Evolutionary conservation across 164 flowering plant genomes (phyloP).

Genomic region (Umbellularia californica): DNA sequence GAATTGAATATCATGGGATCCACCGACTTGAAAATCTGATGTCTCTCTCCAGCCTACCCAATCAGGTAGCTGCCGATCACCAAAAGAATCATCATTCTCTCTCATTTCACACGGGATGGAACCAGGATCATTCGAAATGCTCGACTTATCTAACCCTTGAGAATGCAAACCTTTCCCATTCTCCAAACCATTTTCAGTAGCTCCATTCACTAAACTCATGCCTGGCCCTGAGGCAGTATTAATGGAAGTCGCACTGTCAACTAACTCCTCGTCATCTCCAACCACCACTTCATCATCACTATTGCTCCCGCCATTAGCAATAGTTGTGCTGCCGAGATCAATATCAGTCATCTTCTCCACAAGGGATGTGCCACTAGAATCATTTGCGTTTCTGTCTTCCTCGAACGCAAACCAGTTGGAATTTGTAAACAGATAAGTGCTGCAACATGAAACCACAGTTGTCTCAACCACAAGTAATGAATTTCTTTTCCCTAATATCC

Average conservation of each 20-base stretch:
- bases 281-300: conserved; percentile 92
- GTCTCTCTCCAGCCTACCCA: conserved; percentile 81
- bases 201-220: conserved; percentile 18
- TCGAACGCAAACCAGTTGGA: conserved; percentile 98
- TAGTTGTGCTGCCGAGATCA: conserved; percentile 47
- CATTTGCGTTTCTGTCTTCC: conserved; percentile 58
- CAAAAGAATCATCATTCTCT: conserved; percentile 41
- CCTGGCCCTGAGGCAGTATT: conserved; percentile 40
- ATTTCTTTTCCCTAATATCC: not conserved
- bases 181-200: conserved; percentile 14
- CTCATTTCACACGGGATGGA: conserved; percentile 43
- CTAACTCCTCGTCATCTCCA: conserved; percentile 74
- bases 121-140: conserved; percentile 32
- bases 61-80: conserved; percentile 59
- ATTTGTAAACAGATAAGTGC: conserved; percentile 83
- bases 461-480: not conserved
- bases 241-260: conserved; percentile 32
- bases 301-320: conserved; percentile 50
- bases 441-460: conserved; percentile 16
- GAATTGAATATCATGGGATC: conserved; percentile 59
- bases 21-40: conserved; percentile 49
- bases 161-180: conserved; percentile 25
- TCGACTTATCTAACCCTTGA: conserved; percentile 17
- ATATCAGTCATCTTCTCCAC: conserved; percentile 62
- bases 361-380: conserved; percentile 43